Percentiles rank a stretch among this genome's conserved stretches.
phyloP scores from a whole-genome alignment of 148 eudicot species.

The Linanthus parryae region DNA sequence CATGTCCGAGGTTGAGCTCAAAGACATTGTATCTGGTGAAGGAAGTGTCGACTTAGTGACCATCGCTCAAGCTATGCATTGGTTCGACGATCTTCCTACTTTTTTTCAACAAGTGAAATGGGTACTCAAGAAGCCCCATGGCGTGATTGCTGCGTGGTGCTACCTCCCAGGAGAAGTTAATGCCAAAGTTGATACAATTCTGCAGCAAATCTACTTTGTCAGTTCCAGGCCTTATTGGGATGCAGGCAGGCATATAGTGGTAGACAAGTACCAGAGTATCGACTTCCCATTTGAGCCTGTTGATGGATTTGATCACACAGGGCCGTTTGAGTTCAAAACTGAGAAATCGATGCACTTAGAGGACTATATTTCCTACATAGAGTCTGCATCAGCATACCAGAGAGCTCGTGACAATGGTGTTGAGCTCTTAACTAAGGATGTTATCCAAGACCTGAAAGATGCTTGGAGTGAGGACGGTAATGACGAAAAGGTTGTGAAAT shows the following conservation, averaged over 20 bases:
- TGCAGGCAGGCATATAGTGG: slow-evolving; percentile 32
- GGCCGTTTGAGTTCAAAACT: slow-evolving; percentile 60
- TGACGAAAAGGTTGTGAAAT: slow-evolving; percentile 30
- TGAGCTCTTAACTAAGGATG: slow-evolving; percentile 45
- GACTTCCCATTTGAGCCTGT: slow-evolving; percentile 72
- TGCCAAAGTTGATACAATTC: slow-evolving; percentile 29
- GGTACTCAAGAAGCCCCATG: slow-evolving; percentile 62
- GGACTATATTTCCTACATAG: slow-evolving; percentile 33
- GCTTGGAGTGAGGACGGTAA: slow-evolving; percentile 61
- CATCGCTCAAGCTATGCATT: slow-evolving; percentile 74
- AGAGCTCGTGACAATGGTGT: slow-evolving; percentile 68
- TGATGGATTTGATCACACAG: slow-evolving; percentile 47
- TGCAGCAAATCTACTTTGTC: slow-evolving; percentile 25
- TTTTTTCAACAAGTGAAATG: slow-evolving; percentile 47
- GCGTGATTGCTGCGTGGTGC: slow-evolving; percentile 83
- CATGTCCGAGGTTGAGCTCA: slow-evolving; percentile 30
- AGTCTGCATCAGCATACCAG: slow-evolving; percentile 68
- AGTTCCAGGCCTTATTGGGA: slow-evolving; percentile 36
- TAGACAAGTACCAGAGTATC: slow-evolving; percentile 31
- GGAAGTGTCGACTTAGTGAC: slow-evolving; percentile 54
- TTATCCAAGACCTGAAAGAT: slow-evolving; percentile 33
- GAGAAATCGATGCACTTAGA: slow-evolving; percentile 52
- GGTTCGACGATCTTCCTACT: slow-evolving; percentile 62
- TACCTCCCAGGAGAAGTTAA: slow-evolving; percentile 48
- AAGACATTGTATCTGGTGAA: slow-evolving; percentile 17